A percentile compares a stretch with the other conserved stretches of the same genome.
phyloP scores from a whole-genome alignment of 345 rosid genomes.

The Trapa incisa region DNA sequence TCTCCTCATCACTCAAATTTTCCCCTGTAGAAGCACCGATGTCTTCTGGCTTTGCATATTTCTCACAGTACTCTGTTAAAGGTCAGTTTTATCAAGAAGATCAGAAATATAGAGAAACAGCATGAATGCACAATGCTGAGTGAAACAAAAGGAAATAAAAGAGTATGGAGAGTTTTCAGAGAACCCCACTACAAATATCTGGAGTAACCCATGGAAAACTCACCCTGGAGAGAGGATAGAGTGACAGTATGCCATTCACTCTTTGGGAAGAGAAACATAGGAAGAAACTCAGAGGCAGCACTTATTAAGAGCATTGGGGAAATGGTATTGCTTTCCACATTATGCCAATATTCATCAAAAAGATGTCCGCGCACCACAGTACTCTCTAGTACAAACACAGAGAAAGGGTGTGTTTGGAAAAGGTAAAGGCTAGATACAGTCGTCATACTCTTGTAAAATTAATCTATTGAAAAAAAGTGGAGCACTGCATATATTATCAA shows the following conservation, averaged over 20 bases:
- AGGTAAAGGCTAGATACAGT: neutral
- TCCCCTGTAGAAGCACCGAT: slow-evolving; percentile 36
- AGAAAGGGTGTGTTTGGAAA: neutral
- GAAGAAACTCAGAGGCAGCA: neutral
- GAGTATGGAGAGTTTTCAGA: neutral
- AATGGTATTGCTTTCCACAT: neutral
- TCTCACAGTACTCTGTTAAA: slow-evolving; percentile 63
- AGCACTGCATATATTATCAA: neutral
- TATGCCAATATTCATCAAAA: neutral
- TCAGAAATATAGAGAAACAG: neutral
- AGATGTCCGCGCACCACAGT: neutral
- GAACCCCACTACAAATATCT: neutral
- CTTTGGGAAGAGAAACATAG: neutral
- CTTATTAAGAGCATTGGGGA: neutral
- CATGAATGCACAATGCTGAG: neutral
- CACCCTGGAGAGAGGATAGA: neutral
- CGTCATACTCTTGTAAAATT: neutral
- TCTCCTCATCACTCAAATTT: slow-evolving; percentile 73
- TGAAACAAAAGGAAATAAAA: neutral
- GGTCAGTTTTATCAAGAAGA: neutral
- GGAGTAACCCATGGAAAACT: neutral
- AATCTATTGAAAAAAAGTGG: neutral
- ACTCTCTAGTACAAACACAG: neutral
- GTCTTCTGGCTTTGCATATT: slow-evolving; percentile 81
- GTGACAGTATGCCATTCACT: neutral